A percentile compares a stretch with the other conserved stretches of the same genome.
These are phyloP conservation scores for Neofusicoccum sp. DNA, from an alignment of 2,329 filamentous ascomycete genomes.

Conservation along the genomic window DNA sequence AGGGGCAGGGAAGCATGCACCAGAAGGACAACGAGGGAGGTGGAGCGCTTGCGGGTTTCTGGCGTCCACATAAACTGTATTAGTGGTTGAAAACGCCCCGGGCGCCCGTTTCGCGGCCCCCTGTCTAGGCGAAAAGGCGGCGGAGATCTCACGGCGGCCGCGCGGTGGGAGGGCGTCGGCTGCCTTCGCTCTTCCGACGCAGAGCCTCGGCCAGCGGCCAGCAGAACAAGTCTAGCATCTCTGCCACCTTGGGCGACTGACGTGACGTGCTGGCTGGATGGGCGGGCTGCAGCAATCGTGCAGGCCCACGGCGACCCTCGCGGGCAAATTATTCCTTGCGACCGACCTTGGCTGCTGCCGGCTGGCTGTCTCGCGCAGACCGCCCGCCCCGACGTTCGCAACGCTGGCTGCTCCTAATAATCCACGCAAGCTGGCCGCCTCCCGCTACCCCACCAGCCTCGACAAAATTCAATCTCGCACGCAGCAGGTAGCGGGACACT, in stretches of 20 bases:
- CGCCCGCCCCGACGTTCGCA: constrained; percentile 39
- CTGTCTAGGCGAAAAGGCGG: constrained; percentile 11
- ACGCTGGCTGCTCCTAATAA: constrained; percentile 42
- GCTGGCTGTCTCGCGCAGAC: constrained; percentile 39
- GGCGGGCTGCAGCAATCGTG: constrained; percentile 10
- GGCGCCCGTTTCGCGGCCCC: constrained; percentile 3
- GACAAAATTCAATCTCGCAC: constrained; percentile 46
- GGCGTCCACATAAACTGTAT: constrained; percentile 50
- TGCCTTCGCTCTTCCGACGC: constrained; percentile 9
- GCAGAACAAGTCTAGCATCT: background rate
- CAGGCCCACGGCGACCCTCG: constrained; percentile 15
- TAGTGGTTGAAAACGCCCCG: constrained; percentile 30
- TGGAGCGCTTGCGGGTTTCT: constrained; percentile 40
- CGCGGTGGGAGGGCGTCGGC: background rate
- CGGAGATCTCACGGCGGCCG: constrained; percentile 1
- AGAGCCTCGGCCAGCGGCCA: constrained; percentile 18
- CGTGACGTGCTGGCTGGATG: constrained; percentile 17
- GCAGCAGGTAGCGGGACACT: constrained; percentile 43
- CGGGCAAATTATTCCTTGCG: constrained; percentile 20
- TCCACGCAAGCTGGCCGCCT: constrained; percentile 33
- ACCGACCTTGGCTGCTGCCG: constrained; percentile 26
- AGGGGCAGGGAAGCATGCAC: background rate
- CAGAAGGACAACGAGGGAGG: constrained; percentile 13
- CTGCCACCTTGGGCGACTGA: constrained; percentile 8
- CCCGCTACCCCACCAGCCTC: constrained; percentile 41